Evolutionary conservation across 306 rosid genomes (phyloP), one percentile per base, ranked within the genome.

Genomic region (Glycyrrhiza uralensis): DNA sequence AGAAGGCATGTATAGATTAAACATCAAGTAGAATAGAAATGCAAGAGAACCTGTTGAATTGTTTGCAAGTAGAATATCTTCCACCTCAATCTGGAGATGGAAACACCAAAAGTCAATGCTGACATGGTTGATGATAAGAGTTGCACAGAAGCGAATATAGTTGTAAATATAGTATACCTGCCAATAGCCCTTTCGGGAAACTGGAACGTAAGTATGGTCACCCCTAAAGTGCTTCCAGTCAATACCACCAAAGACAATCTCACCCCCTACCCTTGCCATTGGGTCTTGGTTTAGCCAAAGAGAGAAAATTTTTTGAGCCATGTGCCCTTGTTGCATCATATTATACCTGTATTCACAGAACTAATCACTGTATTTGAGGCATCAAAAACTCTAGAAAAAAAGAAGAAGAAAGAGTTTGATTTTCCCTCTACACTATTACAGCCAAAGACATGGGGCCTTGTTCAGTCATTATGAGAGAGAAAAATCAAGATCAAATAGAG

Each of bases 121-220:
- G 51, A 66, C 32, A 76, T 55, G 60, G 58, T 76, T 66, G 68
- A 44, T 30, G 30, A 32, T 32, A 76, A 42, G 23, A 44, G n/a
- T 12, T 3, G 55, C 15, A 42, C 18, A 66, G 65, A 54, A 66
- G 44, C 6, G 1, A 20, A 32, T 20, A 8, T 19, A 52, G 15
- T 46, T 24, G 46, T 49, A 24, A 57, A 57, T 39, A 66, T 14
- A 60, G 45, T 13, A 15, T 74, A 90, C 98, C 98, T 92, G 95
- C 98, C 96, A 92, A 76, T 92, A 92, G 33, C 96, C 96, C 47
- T 92, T 81, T 57, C 69, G 80, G 0, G 95, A 82, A 71, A 92
- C 84, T 13, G 98, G 98, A 63, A 85, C 96, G 78, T 85, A 92
- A 44, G 98, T 88, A 76, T 90, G 98, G 44, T 90, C 83, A 51